phyloP scores from a whole-genome alignment of 202 grass and related monocot genomes.

The Setaria viridis region DNA sequence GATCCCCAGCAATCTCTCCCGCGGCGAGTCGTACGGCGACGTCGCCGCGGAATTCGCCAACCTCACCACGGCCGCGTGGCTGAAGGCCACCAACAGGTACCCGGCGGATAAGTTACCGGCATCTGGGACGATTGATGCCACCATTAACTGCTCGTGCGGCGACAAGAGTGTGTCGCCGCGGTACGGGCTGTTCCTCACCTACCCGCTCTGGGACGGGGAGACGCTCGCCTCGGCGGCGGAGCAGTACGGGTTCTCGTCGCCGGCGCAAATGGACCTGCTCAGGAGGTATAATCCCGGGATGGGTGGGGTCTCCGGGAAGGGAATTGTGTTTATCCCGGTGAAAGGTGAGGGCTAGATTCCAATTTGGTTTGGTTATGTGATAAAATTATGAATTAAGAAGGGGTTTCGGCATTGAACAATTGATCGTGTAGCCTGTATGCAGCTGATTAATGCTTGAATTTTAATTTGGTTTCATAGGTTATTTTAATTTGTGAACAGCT shows the following conservation, averaged over 20 bases:
- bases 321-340: slow-evolving; percentile 63
- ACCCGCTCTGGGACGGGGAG: slow-evolving; percentile 64
- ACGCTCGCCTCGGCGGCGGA: slow-evolving; percentile 50
- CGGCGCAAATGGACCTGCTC: slow-evolving; percentile 48
- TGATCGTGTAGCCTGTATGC: neutral
- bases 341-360: slow-evolving; percentile 48
- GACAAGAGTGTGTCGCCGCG: slow-evolving; percentile 47
- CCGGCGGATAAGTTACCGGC: neutral
- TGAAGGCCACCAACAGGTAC: slow-evolving; percentile 42
- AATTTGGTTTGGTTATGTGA: neutral
- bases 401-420: neutral
- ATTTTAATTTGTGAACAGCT: neutral
- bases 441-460: neutral
- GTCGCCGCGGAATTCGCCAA: slow-evolving; percentile 47
- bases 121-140: slow-evolving; percentile 44
- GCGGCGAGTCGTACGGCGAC: slow-evolving; percentile 35
- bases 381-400: neutral
- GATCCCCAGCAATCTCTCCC: slow-evolving; percentile 38
- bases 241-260: slow-evolving; percentile 46
- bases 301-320: slow-evolving; percentile 48
- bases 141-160: slow-evolving; percentile 76
- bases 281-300: slow-evolving; percentile 57
- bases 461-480: neutral
- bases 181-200: slow-evolving; percentile 70
- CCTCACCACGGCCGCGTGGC: slow-evolving; percentile 56